These are phyloP conservation scores for Osmanthus fragrans DNA, from an alignment of 257 asterid genomes.

Conservation along the genomic window DNA sequence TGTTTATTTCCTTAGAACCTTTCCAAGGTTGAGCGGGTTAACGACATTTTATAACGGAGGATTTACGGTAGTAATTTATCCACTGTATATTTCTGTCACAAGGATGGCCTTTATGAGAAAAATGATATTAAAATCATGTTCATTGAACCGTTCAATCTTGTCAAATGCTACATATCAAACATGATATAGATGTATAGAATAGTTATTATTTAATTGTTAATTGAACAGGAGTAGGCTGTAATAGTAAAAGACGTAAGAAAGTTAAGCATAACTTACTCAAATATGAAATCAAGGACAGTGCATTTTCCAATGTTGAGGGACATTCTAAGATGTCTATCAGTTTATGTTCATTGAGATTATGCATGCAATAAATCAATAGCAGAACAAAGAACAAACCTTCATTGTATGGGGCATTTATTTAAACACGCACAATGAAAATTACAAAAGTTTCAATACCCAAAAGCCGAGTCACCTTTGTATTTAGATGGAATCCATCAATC, in stretches of 20 bases:
- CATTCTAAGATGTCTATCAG: not conserved
- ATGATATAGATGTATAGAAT: not conserved
- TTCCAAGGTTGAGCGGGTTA: not conserved
- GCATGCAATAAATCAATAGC: not conserved
- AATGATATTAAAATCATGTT: not conserved
- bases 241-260: not conserved
- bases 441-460: too few species aligned
- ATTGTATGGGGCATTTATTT: not conserved
- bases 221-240: not conserved
- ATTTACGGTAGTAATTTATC: not conserved
- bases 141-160: not conserved
- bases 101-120: not conserved
- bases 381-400: not conserved
- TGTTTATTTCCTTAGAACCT: not conserved
- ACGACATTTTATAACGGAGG: not conserved
- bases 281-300: not conserved
- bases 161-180: not conserved
- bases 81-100: not conserved
- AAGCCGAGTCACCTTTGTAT: too few species aligned
- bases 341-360: not conserved
- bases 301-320: not conserved
- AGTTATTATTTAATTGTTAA: not conserved
- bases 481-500: too few species aligned
- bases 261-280: not conserved
- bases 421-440: too few species aligned